These are phyloP conservation scores for Hypholoma sublateritium DNA, from an alignment of 768 basidiomycete species.

Conservation along the genomic window DNA sequence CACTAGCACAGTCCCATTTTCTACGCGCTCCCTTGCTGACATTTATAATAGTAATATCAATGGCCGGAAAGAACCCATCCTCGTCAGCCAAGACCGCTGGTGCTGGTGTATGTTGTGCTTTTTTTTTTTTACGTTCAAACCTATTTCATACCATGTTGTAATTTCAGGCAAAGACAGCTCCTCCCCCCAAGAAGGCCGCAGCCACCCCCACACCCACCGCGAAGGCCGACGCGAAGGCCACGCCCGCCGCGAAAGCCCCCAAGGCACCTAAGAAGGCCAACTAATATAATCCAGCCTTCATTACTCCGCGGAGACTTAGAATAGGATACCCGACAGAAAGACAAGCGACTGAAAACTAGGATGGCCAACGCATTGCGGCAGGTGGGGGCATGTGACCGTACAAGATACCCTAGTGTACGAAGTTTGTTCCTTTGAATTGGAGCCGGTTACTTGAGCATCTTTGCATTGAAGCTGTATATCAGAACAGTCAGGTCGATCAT, in stretches of 20 bases:
- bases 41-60: slow-evolving; percentile 9
- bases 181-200: slow-evolving; percentile 14
- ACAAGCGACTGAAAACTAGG: no score
- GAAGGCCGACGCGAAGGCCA: slow-evolving; percentile 17
- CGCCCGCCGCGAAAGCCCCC: slow-evolving; percentile 1
- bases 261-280: slow-evolving; percentile 9
- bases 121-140: not conserved
- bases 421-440: no score
- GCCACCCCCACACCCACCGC: slow-evolving; percentile 14
- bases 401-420: not conserved
- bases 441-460: no score
- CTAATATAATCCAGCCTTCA: not conserved
- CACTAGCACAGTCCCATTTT: not conserved
- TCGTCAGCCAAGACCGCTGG: slow-evolving; percentile 18
- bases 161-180: slow-evolving; percentile 16
- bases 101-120: slow-evolving; percentile 10
- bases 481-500: no score
- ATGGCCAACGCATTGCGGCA: no score
- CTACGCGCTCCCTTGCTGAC: not conserved
- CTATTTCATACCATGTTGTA: not conserved
- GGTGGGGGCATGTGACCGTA: not conserved
- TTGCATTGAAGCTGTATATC: no score
- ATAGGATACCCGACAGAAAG: no score
- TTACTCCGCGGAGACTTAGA: not conserved
- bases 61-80: slow-evolving; percentile 23